Percentiles rank a stretch among this genome's conserved stretches.
Conservation (phyloP, 345 rosid genomes). For the Eucalyptus viminalis region DNA sequence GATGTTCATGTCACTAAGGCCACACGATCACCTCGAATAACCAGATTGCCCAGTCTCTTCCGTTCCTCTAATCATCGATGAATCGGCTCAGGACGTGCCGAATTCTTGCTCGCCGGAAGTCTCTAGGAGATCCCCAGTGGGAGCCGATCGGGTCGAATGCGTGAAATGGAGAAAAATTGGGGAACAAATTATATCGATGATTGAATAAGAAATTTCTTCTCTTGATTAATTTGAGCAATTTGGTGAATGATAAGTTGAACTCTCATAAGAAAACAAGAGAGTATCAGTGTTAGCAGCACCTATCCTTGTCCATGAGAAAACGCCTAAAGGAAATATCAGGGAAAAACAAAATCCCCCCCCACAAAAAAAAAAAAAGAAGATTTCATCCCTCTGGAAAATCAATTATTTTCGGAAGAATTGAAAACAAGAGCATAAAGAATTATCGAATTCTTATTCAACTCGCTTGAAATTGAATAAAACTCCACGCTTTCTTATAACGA, state of each 20-base stretch:
- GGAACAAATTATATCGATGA: background rate
- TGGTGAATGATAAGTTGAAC: background rate
- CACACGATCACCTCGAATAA: constrained; percentile 78
- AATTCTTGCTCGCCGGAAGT: background rate
- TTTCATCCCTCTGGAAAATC: background rate
- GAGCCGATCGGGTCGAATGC: background rate
- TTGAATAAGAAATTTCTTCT: background rate
- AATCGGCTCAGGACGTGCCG: background rate
- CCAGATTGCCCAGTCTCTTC: background rate
- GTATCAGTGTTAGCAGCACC: background rate
- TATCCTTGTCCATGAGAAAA: background rate
- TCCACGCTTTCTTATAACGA: background rate
- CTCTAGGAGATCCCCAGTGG: background rate
- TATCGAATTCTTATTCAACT: background rate
- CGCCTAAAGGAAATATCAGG: background rate
- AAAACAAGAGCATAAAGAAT: background rate
- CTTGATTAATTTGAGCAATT: background rate
- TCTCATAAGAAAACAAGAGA: background rate
- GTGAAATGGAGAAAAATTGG: background rate
- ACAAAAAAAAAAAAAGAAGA: no score
- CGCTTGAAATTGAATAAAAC: background rate
- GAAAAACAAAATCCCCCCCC: background rate
- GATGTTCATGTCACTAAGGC: constrained; percentile 68
- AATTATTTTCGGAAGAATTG: background rate
- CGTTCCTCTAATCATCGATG: background rate